Percentiles rank a stretch among this genome's conserved stretches.
phyloP scores from a whole-genome alignment of 176 grass and related monocot species.

The Triticum dicoccoides region DNA sequence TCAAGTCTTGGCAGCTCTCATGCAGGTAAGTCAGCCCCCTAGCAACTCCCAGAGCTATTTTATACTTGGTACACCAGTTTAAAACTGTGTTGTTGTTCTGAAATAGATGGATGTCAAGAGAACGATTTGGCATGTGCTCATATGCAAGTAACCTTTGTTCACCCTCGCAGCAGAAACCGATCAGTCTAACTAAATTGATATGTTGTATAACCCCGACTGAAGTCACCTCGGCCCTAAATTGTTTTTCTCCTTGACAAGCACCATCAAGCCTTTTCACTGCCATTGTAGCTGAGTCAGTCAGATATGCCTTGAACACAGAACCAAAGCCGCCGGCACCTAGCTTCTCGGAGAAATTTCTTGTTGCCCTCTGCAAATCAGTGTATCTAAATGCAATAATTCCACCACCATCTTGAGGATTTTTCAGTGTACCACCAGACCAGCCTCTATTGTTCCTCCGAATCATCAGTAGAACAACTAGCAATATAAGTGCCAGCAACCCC shows the following conservation, averaged over 20 bases:
- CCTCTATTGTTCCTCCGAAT: not conserved
- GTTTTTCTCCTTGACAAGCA: constrained; percentile 47
- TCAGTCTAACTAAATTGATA: constrained; percentile 52
- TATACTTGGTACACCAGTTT: constrained; percentile 35
- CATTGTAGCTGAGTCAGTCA: constrained; percentile 24
- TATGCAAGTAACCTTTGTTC: constrained; percentile 45
- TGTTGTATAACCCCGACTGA: constrained; percentile 47
- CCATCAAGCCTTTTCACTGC: constrained; percentile 54
- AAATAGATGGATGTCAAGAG: constrained; percentile 41
- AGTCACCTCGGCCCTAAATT: constrained; percentile 31
- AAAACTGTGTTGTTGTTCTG: not conserved
- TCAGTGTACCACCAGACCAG: not conserved
- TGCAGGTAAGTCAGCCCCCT: constrained; percentile 54
- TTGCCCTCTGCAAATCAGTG: constrained; percentile 31
- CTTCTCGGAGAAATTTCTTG: constrained; percentile 43
- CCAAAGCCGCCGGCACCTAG: constrained; percentile 46
- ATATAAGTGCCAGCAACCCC: not conserved
- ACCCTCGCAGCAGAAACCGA: constrained; percentile 50
- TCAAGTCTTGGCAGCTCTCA: constrained; percentile 40
- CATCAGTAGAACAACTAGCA: not conserved
- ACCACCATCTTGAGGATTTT: not conserved
- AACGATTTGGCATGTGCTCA: constrained; percentile 46
- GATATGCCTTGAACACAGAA: constrained; percentile 48
- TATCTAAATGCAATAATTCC: constrained; percentile 35
- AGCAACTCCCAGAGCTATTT: constrained; percentile 44